Base-by-base conservation (phyloP, 495 filamentous ascomycete genomes). In the Tuber umbilicatum region DNA sequence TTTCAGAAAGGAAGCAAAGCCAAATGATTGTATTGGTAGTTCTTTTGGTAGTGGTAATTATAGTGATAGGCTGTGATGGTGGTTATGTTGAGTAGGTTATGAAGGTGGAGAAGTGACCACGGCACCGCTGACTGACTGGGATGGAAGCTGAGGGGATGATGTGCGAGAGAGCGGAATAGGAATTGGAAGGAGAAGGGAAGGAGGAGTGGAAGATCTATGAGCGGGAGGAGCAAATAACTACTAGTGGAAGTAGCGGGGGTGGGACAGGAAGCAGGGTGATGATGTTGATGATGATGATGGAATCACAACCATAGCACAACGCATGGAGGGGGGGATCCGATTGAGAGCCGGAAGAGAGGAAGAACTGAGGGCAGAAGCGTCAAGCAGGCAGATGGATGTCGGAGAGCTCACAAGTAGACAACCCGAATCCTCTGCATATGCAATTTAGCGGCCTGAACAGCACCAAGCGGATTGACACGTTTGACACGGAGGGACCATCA, bases 391-490 rank as follows among this genome's bases (percentile, higher is more conserved):
- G 60, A 74, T 74, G 68, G 69, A 72, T 72, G 70, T 78, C 47
- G 76, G 77, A 64, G 55, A 64, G 27, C 31, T 64, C 14, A 64
- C 3, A 35, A 31, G 55, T 27, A 64, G 55, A 64, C 55, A 35
- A 64, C 55, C 55, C 55, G 55, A 35, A 64, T 31, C 12, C 5
- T 64, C 55, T 64, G 55, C 55, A 64, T 76, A 79, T 78, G 77
- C 75, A 75, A 79, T 79, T 68, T 76, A 70, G 69, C 68, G 73
- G 43, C 74, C 74, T 72, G 64, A 67, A 73, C 70, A 47, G 73
- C 71, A 77, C 55, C 77, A 75, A 79, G 77, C 72, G 77, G 77
- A 78, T 78, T 78, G 77, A 79, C 77, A 79, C 77, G 77, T 79
- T 79, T 79, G 75, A 78, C 75, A 72, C 69, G 74, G 72, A 69